Evolutionary conservation across 2,329 filamentous ascomycete genomes (phyloP).

Genomic region (Diplodia corticola): DNA sequence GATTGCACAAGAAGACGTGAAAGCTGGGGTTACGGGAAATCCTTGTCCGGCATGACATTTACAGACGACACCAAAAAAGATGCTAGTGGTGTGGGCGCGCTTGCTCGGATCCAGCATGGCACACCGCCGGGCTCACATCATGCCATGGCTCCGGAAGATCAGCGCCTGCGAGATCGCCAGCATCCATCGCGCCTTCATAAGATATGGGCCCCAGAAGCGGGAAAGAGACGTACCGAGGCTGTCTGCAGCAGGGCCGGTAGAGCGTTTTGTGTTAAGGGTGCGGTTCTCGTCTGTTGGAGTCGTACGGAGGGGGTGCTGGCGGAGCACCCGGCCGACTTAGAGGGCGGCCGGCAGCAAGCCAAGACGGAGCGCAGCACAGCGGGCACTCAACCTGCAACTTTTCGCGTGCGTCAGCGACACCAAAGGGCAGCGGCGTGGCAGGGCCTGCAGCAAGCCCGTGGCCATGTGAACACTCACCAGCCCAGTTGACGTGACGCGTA

Average conservation of each 20-base stretch:
- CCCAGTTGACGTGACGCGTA: not conserved
- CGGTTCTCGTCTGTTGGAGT: conserved; percentile 6
- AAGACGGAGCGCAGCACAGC: not conserved
- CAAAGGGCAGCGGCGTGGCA: not conserved
- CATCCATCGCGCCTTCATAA: not conserved
- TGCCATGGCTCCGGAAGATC: conserved; percentile 13
- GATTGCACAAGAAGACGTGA: not conserved
- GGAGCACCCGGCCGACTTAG: not conserved
- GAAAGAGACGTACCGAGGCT: not conserved
- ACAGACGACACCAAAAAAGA: not conserved
- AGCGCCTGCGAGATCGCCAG: not conserved
- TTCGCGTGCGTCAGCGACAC: conserved; percentile 8
- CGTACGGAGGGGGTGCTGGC: conserved; percentile 12
- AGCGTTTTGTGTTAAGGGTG: not conserved
- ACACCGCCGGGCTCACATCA: conserved; percentile 15
- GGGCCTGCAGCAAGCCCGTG: not conserved
- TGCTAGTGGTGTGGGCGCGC: conserved; percentile 1
- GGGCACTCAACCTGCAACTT: not conserved
- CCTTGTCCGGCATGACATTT: not conserved
- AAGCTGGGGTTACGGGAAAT: not conserved
- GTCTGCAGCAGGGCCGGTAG: not conserved
- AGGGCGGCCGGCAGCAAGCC: not conserved
- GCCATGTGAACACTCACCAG: not conserved
- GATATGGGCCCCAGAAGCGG: not conserved
- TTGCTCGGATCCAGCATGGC: not conserved